A percentile compares a stretch with the other conserved stretches of the same genome.
phyloP scores from a whole-genome alignment of 768 basidiomycete species.

The Amanita thiersii region DNA sequence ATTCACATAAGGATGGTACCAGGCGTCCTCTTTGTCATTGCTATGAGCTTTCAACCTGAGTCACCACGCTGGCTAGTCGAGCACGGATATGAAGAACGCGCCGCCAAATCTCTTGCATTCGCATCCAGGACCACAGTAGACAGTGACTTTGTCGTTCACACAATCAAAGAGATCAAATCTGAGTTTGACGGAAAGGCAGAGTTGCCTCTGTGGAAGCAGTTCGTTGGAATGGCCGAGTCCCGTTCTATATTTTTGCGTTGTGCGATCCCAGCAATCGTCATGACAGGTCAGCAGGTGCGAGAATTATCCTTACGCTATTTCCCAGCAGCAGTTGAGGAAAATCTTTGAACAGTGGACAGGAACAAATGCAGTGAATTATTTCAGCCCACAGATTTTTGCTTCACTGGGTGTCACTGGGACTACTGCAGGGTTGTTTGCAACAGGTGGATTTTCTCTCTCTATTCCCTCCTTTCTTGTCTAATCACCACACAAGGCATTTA shows the following conservation, averaged over 20 bases:
- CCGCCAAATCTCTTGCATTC: constrained; percentile 30
- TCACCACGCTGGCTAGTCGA: constrained; percentile 53
- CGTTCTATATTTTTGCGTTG: constrained; percentile 32
- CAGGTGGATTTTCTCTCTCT: constrained; percentile 30
- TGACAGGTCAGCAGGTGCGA: constrained; percentile 33
- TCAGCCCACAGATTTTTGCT: constrained; percentile 42
- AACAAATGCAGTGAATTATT: constrained; percentile 50
- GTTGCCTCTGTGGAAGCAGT: constrained; percentile 24
- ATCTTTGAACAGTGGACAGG: constrained; percentile 36
- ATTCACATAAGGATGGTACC: constrained; percentile 31
- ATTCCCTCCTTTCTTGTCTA: not conserved
- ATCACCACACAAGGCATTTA: constrained; percentile 18
- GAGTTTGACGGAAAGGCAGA: constrained; percentile 36
- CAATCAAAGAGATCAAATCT: constrained; percentile 38
- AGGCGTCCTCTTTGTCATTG: constrained; percentile 36
- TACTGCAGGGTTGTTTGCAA: constrained; percentile 37
- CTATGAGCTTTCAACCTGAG: constrained; percentile 43
- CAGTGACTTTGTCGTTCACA: constrained; percentile 25
- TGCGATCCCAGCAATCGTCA: constrained; percentile 37
- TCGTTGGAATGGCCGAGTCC: constrained; percentile 35
- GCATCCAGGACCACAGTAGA: constrained; percentile 21
- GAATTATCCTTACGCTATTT: not conserved
- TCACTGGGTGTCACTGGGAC: constrained; percentile 37
- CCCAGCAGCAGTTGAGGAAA: not conserved
- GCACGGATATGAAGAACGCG: constrained; percentile 30